Evolutionary conservation across 495 filamentous ascomycete genomes (phyloP), one percentile per base, ranked within the genome.

Genomic region (Penicillium tannophilum): DNA sequence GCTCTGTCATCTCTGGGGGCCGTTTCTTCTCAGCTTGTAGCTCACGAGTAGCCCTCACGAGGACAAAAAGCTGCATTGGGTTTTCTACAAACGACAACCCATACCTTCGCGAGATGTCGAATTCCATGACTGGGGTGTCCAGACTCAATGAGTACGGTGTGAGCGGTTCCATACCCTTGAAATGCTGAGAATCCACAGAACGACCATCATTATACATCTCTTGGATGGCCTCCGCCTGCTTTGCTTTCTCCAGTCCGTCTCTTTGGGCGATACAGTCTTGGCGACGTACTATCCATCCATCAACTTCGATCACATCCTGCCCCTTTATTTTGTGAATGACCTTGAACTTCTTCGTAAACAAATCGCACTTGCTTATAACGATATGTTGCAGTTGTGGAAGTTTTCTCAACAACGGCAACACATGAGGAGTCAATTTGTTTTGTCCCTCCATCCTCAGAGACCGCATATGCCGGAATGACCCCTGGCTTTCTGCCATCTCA

Each of bases 361-460:
- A 4, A 8, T 57, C 53, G 33, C 75, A 80, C 14, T 55, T 46
- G 17, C 64, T 58, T 3, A 63, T 49, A 6, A 76, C 49, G 31
- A 78, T 52, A 2, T 65, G 39, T 28, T 67, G 65, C 17, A 80
- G 45, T 12, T 66, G 56, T 1, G 76, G 76, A 16, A 80, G 56
- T 5, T 44, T 43, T 2, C 26, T 46, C 17, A 80, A 33, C 60
- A 72, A 67, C 11, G 45, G 54, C 20, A 79, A 54, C 3, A 57
- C 39, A 7, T 61, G 45, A 19, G 30, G 28, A 2, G 69, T 73
- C 7, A 80, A 16, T 0, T 59, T 45, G 2, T 39, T 43, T 39
- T 79, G 76, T 14, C 68, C 35, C 31, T 57, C 54, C 28, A 80
- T 35, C 20, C 67, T 60, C 56, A 80, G 46, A n/a, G 76, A 55